Conservation (phyloP, 805 yeast genomes). For the Ogataea polymorpha region DNA sequence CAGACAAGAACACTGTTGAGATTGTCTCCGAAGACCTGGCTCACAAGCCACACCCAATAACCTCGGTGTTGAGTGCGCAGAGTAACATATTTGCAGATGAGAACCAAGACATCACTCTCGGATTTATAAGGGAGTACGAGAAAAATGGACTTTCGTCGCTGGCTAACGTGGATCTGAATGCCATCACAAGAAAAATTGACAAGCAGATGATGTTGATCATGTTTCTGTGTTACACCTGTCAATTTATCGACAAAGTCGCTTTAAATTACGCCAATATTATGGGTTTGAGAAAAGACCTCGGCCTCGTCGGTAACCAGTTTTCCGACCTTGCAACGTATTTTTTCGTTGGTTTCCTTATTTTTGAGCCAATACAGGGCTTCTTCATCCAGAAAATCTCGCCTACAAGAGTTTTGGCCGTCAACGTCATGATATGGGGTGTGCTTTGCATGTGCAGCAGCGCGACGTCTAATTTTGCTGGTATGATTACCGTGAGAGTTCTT, state of each 20-base stretch:
- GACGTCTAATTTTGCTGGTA: slow-evolving; percentile 39
- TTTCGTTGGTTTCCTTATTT: slow-evolving; percentile 55
- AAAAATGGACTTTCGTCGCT: not conserved
- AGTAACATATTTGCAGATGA: slow-evolving; percentile 15
- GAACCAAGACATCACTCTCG: slow-evolving; percentile 12
- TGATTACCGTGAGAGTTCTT: slow-evolving; percentile 39
- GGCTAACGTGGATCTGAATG: slow-evolving; percentile 4
- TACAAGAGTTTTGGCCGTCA: slow-evolving; percentile 45
- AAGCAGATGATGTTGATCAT: slow-evolving; percentile 46
- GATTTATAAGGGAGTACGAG: slow-evolving; percentile 12
- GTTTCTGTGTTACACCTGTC: slow-evolving; percentile 49
- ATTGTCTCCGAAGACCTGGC: not conserved
- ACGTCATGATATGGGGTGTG: slow-evolving; percentile 60
- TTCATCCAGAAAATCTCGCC: slow-evolving; percentile 55
- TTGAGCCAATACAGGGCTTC: slow-evolving; percentile 48
- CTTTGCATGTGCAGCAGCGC: slow-evolving; percentile 47
- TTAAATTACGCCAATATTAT: slow-evolving; percentile 50
- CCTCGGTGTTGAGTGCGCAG: slow-evolving; percentile 8
- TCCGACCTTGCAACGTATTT: slow-evolving; percentile 34
- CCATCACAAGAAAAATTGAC: slow-evolving; percentile 43
- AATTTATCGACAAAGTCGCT: slow-evolving; percentile 56
- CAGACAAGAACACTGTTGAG: not conserved
- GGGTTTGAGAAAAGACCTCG: slow-evolving; percentile 48
- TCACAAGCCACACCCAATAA: slow-evolving; percentile 1
- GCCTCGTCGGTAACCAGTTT: slow-evolving; percentile 41